Evolutionary conservation across 108 stramenopile species (phyloP), one percentile per base, ranked within the genome.

Genomic region (Skeletonema grethae): DNA sequence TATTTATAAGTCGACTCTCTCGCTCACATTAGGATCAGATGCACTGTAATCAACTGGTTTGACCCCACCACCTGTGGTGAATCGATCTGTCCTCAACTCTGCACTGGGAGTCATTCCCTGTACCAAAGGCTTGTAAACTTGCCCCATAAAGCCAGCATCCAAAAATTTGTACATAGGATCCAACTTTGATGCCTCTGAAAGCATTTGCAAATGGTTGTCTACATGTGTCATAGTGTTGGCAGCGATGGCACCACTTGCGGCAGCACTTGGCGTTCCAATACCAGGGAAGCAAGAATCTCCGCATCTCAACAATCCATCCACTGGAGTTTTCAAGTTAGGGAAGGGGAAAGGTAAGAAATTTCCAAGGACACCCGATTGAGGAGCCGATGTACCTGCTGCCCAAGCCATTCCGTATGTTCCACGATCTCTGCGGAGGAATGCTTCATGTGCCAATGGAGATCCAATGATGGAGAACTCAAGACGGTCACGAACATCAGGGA

Each of bases 201-300:
- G 84, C 82, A 95, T 56, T 45, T 88, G 80, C 45, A 95, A 72
- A 72, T 96, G 95, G 36, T 93, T 92, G 48, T 80, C 90, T 6
- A 96, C 95, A 57, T 80, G 85, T 22, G 78, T 87, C 87, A 96
- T 89, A 4, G 92, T 93, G 68, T 93, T 93, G 16, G 92, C 92
- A 36, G 83, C 84, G 70, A 96, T 96, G 58, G 93, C 93, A 16
- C 97, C 97, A 25, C 92, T 94, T 0, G 97, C 97, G n/a, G 97
- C 97, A 6, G 96, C 97, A 69, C 86, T 87, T 41, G 97, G 97
- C 16, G 96, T 94, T 53, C 97, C 97, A 57, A 97, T 95, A 20
- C 97, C 97, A 7, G 97, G 97, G 61, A 97, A 95, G 77, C 95
- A 96, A 0, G 95, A 96, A 63, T 97, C 97, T 61, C 97, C 97